Base-by-base conservation (phyloP, 768 basidiomycete species). In the Clavulina sp. region DNA sequence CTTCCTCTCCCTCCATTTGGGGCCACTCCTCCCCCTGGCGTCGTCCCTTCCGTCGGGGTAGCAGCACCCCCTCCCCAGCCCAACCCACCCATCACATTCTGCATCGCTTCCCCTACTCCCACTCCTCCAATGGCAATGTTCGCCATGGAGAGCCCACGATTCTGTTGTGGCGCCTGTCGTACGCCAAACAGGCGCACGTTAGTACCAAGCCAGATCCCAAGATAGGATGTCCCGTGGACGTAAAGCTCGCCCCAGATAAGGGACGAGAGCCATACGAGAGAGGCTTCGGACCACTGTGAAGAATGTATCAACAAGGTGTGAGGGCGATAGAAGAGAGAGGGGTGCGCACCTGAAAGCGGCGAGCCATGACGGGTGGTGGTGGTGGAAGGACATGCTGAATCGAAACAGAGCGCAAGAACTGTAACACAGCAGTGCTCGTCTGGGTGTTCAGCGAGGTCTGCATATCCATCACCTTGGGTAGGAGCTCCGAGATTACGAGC, bases 221-320 rank as follows among this genome's bases (percentile, higher is more conserved):
- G 69, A 1, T 84, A 83, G 1, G 80, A 76, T 77, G 92, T 84
- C 4, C 81, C 84, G 44, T 83, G 80, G 21, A 95, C 83, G 61
- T 92, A 99, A 19, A 93, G 76, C 62, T 92, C 87, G 36, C 95
- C 92, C 91, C 93, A 99, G 21, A 92, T 80, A 50, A 96, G 67
- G 1, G 86, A 89, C 3, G 89, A 85, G 33, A 93, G 71, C 93
- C 95, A 96, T 18, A 91, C 74, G 54, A 84, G 71, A 2, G 88
- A 91, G 1, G 86, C 81, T 57, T 91, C 84, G 9, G 89, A 84
- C 91, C 91, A 95, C 86, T 92, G 52, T 5, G 41, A 28, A 41
- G 30, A n/a, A n/a, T n/a, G n/a, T n/a, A n/a, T n/a, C 6, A 34
- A 7, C 53, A 19, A 24, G 41, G 41, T 53, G 31, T 58, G 33